phyloP scores from a whole-genome alignment of 306 rosid species.

The Elaeagnus macrophylla region DNA sequence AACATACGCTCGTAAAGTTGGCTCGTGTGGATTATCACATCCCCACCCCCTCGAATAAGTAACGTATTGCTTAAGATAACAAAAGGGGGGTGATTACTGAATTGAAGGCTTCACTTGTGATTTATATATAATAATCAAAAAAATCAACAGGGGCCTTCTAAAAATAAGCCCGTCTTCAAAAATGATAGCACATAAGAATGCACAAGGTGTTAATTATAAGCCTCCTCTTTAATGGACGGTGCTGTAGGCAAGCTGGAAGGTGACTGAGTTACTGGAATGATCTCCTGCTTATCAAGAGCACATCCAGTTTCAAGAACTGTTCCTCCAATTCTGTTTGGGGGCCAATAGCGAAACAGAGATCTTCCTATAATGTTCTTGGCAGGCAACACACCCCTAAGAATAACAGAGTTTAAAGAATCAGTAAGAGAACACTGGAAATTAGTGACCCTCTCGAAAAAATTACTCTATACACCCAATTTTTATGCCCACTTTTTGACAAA shows the following conservation, averaged over 20 bases:
- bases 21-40: too few relatives aligned
- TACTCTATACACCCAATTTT: too few relatives aligned
- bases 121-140: constrained; percentile 1
- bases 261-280: constrained; percentile 27
- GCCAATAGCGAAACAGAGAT: constrained; percentile 91
- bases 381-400: constrained; percentile 85
- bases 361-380: constrained; percentile 90
- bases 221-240: constrained; percentile 1
- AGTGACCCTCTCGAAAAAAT: too few relatives aligned
- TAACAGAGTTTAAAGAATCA: constrained; percentile 15
- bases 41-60: not conserved
- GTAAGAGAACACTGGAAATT: constrained; percentile 4
- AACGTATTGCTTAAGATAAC: not conserved
- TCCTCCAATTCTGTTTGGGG: constrained; percentile 68
- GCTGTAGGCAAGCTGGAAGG: constrained; percentile 6
- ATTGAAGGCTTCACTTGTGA: not conserved
- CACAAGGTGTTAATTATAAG: not conserved
- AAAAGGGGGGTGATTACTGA: not conserved
- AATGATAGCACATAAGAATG: not conserved
- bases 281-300: constrained; percentile 47
- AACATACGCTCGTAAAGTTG: too few relatives aligned
- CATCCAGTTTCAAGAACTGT: constrained; percentile 59
- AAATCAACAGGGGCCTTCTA: constrained; percentile 10
- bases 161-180: constrained; percentile 5
- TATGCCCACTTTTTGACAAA: too few relatives aligned